Conservation (phyloP, 2,329 filamentous ascomycete genomes). For the Metarhizium sp. region DNA sequence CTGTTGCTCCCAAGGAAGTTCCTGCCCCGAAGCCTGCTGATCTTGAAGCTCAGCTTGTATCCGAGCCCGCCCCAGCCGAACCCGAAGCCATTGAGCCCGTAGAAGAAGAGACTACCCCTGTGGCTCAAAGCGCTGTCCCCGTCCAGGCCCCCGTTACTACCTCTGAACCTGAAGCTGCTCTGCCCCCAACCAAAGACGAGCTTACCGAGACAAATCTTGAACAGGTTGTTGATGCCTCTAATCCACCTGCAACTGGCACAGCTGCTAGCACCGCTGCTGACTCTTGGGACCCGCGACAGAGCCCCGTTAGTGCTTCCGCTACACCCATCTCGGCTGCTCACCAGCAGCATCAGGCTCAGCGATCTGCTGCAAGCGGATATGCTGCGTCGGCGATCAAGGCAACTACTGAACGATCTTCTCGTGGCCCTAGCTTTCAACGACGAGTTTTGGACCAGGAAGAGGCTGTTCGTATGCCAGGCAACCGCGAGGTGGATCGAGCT, state of each 20-base stretch:
- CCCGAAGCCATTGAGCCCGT: slow-evolving; percentile 25
- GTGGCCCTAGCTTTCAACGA: slow-evolving; percentile 73
- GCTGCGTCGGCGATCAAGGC: slow-evolving; percentile 78
- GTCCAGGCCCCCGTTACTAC: slow-evolving; percentile 17
- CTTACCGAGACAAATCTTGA: slow-evolving; percentile 90
- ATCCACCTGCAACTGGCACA: slow-evolving; percentile 69
- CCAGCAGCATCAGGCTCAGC: slow-evolving; percentile 49
- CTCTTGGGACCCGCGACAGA: slow-evolving; percentile 64
- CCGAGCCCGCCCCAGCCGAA: slow-evolving; percentile 24
- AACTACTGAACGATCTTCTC: slow-evolving; percentile 50
- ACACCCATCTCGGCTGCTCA: slow-evolving; percentile 58
- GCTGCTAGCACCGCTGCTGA: slow-evolving; percentile 83
- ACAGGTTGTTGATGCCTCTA: slow-evolving; percentile 74
- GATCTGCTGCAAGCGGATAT: slow-evolving; percentile 53
- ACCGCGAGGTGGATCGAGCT: slow-evolving; percentile 86
- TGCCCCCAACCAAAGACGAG: slow-evolving; percentile 68
- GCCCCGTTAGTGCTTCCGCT: slow-evolving; percentile 47
- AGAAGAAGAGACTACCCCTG: slow-evolving; percentile 24
- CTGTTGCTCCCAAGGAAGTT: slow-evolving; percentile 7
- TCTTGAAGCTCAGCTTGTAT: slow-evolving; percentile 26
- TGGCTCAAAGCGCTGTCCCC: slow-evolving; percentile 21
- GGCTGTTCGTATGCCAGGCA: slow-evolving; percentile 95
- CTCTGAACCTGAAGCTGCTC: slow-evolving; percentile 41
- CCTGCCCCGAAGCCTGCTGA: slow-evolving; percentile 30
- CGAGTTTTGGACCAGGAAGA: slow-evolving; percentile 91